Evolutionary conservation across 176 grass and related monocot species (phyloP).

Genomic region (Stipa capillata): DNA sequence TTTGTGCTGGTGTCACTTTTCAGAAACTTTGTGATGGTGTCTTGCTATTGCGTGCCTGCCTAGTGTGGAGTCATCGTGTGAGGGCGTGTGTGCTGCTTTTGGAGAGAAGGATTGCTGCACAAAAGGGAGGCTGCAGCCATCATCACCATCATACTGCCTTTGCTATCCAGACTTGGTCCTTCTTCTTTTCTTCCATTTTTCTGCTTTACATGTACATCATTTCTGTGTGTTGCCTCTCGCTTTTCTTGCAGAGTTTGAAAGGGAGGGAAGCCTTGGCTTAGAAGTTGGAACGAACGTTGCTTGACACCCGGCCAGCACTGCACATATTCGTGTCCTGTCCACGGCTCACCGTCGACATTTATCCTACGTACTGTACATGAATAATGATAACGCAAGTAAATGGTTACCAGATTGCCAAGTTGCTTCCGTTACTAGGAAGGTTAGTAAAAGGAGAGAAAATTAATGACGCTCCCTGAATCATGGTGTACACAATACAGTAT

Average conservation of each 20-base stretch:
- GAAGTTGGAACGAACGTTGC: neutral
- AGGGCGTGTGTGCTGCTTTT: constrained; percentile 19
- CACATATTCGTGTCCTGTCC: neutral
- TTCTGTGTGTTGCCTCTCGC: neutral
- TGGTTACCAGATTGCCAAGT: too few species aligned
- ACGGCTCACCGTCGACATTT: too few species aligned
- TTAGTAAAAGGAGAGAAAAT: too few species aligned
- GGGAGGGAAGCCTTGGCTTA: neutral
- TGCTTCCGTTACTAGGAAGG: too few species aligned
- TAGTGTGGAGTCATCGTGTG: neutral
- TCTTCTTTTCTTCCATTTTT: neutral
- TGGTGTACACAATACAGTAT: too few species aligned
- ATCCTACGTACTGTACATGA: too few species aligned
- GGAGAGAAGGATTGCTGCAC: neutral
- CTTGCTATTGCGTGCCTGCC: neutral
- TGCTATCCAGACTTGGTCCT: too few species aligned
- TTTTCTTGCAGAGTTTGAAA: neutral
- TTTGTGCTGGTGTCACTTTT: neutral
- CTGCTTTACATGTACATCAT: neutral
- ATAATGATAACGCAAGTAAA: too few species aligned
- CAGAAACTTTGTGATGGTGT: neutral
- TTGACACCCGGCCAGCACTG: neutral
- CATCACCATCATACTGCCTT: neutral
- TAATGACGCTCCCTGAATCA: too few species aligned
- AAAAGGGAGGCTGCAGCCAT: neutral